Percentiles rank a stretch among this genome's conserved stretches.
phyloP scores from a whole-genome alignment of 345 rosid species.

The Populus simonii region DNA sequence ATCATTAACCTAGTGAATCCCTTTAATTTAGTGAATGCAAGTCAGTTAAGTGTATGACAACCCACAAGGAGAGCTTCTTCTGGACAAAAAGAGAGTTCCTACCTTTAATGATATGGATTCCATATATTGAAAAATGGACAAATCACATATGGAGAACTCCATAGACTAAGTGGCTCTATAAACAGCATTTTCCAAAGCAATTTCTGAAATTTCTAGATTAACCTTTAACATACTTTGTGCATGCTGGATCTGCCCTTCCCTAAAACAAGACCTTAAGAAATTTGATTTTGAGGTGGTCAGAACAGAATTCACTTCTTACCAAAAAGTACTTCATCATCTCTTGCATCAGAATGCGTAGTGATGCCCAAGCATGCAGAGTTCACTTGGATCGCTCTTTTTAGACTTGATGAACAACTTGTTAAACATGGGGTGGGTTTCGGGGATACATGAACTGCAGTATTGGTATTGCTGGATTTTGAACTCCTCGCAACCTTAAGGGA shows the following conservation, averaged over 20 bases:
- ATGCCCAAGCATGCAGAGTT: slow-evolving; percentile 6
- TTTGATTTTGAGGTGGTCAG: slow-evolving; percentile 1
- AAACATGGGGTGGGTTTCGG: slow-evolving; percentile 16
- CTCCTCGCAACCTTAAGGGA: slow-evolving; percentile 23
- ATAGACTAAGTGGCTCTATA: not conserved
- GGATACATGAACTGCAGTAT: slow-evolving; percentile 8
- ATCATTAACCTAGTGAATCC: not conserved
- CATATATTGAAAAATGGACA: not conserved
- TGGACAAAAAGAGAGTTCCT: not conserved
- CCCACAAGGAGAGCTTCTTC: not conserved
- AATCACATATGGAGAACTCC: slow-evolving; percentile 1
- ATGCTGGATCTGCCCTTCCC: not conserved
- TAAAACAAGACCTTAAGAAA: not conserved
- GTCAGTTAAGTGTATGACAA: not conserved
- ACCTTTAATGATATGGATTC: not conserved
- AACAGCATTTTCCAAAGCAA: not conserved
- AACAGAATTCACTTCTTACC: slow-evolving; percentile 27
- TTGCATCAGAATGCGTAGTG: slow-evolving; percentile 10
- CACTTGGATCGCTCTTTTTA: slow-evolving; percentile 16
- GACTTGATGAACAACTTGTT: slow-evolving; percentile 20
- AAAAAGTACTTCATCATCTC: slow-evolving; percentile 22
- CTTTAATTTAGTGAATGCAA: not conserved
- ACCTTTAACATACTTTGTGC: not conserved
- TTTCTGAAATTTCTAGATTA: not conserved
- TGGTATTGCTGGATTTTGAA: slow-evolving; percentile 12